Evolutionary conservation across 768 basidiomycete genomes (phyloP).

Genomic region (Sarcomyxa edulis): DNA sequence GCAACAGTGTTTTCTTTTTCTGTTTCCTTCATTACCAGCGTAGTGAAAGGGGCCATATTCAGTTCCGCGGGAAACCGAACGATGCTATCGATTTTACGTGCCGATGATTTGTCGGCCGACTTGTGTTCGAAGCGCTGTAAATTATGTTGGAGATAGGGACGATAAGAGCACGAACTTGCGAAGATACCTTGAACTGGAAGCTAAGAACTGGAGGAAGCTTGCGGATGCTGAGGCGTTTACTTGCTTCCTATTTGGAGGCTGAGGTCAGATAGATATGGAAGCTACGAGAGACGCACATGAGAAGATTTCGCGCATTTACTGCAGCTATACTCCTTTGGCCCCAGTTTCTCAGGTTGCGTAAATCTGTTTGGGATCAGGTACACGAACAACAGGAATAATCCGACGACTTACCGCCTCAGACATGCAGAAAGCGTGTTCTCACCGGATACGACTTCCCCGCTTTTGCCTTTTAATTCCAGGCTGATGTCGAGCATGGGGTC

Average conservation of each 20-base stretch:
- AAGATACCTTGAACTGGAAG: slow-evolving; percentile 86
- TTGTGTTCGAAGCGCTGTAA: slow-evolving; percentile 89
- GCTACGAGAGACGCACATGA: slow-evolving; percentile 35
- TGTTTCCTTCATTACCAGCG: slow-evolving; percentile 46
- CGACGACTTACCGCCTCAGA: slow-evolving; percentile 53
- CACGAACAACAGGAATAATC: slow-evolving; percentile 8
- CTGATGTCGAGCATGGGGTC: slow-evolving; percentile 93
- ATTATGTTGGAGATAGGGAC: slow-evolving; percentile 2
- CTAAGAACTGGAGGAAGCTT: slow-evolving; percentile 86
- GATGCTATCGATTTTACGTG: slow-evolving; percentile 80
- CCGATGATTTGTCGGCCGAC: slow-evolving; percentile 60
- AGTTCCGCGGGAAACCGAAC: slow-evolving; percentile 80
- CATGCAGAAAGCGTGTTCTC: slow-evolving; percentile 72
- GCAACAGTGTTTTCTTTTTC: slow-evolving; percentile 29
- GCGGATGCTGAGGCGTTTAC: slow-evolving; percentile 79
- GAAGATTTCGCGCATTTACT: slow-evolving; percentile 71
- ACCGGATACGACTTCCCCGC: slow-evolving; percentile 32
- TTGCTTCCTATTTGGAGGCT: slow-evolving; percentile 68
- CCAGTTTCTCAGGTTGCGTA: slow-evolving; percentile 82
- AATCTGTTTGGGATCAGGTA: slow-evolving; percentile 41
- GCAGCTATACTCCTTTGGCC: slow-evolving; percentile 79
- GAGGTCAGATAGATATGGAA: slow-evolving; percentile 5
- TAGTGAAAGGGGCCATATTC: slow-evolving; percentile 87
- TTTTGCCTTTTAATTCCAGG: slow-evolving; percentile 67
- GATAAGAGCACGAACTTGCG: not conserved